phyloP scores from a whole-genome alignment of 768 basidiomycete genomes.

The Hydnomerulius pinastri region DNA sequence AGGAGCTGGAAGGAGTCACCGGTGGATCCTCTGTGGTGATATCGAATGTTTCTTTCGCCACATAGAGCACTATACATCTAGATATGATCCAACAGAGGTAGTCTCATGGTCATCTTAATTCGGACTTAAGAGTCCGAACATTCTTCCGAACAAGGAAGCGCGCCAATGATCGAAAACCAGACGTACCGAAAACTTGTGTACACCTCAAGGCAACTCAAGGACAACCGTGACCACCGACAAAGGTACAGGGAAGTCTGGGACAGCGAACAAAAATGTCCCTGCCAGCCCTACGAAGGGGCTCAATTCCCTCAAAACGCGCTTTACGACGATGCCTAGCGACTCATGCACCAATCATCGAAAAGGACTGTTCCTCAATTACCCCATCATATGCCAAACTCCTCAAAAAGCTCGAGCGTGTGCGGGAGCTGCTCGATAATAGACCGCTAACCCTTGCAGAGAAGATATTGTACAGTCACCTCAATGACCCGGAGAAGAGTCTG shows the following conservation, averaged over 20 bases:
- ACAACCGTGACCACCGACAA: no score
- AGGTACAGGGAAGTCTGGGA: no score
- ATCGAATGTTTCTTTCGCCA: neutral
- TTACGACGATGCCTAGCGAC: slow-evolving; percentile 38
- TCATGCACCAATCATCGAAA: slow-evolving; percentile 44
- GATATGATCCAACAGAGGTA: no score
- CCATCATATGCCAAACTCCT: slow-evolving; percentile 81
- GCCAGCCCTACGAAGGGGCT: slow-evolving; percentile 19
- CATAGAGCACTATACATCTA: no score
- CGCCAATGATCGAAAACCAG: no score
- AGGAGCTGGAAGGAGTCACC: slow-evolving; percentile 58
- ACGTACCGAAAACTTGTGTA: no score
- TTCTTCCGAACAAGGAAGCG: no score
- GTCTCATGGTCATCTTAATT: no score
- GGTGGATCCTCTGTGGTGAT: slow-evolving; percentile 65
- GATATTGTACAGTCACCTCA: slow-evolving; percentile 91
- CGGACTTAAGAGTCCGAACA: no score
- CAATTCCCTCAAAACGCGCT: slow-evolving; percentile 19
- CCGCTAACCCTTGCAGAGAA: slow-evolving; percentile 97
- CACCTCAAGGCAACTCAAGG: no score
- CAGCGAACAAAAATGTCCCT: slow-evolving; percentile 21
- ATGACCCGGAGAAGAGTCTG: slow-evolving; percentile 73
- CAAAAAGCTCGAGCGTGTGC: slow-evolving; percentile 68
- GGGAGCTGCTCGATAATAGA: slow-evolving; percentile 63
- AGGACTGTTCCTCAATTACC: slow-evolving; percentile 72